Evolutionary conservation across 1,284 basidiomycete species (phyloP).

Genomic region (Erythrobasidium hasegawianum): DNA sequence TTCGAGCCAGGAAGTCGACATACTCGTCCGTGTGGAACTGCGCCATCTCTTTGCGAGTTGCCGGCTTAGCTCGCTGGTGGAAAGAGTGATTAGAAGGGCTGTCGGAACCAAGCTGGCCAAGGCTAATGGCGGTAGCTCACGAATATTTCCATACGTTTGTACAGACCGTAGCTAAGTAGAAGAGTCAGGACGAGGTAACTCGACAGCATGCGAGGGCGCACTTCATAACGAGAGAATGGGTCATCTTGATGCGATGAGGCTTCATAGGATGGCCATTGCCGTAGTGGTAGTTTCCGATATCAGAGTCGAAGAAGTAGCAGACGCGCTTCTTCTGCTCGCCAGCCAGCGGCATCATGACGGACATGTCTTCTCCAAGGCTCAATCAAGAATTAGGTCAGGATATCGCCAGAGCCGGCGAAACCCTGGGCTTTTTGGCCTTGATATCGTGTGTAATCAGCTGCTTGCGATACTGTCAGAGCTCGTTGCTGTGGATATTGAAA

Average conservation of each 20-base stretch:
- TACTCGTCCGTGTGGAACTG: conserved; percentile 88
- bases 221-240: conserved; percentile 99
- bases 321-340: conserved; percentile 36
- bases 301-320: conserved; percentile 68
- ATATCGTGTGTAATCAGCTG: no score
- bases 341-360: conserved; percentile 32
- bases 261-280: conserved; percentile 65
- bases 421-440: no score
- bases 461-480: no score
- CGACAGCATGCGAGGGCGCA: conserved; percentile 57
- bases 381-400: not conserved
- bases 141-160: conserved; percentile 97
- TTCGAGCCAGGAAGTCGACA: conserved; percentile 79
- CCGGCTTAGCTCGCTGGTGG: conserved; percentile 91
- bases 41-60: conserved; percentile 96
- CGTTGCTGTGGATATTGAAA: no score
- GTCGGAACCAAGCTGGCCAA: not conserved
- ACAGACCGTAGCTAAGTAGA: conserved; percentile 53
- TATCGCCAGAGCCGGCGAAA: not conserved
- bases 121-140: conserved; percentile 57
- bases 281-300: conserved; percentile 52
- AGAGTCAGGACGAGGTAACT: not conserved
- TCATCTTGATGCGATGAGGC: conserved; percentile 94
- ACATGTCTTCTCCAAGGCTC: conserved; percentile 17
- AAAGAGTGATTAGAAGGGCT: not conserved